Evolutionary conservation across 1,139 yeast species (phyloP), one percentile per base, ranked within the genome.

Genomic region (Pichia sp.): DNA sequence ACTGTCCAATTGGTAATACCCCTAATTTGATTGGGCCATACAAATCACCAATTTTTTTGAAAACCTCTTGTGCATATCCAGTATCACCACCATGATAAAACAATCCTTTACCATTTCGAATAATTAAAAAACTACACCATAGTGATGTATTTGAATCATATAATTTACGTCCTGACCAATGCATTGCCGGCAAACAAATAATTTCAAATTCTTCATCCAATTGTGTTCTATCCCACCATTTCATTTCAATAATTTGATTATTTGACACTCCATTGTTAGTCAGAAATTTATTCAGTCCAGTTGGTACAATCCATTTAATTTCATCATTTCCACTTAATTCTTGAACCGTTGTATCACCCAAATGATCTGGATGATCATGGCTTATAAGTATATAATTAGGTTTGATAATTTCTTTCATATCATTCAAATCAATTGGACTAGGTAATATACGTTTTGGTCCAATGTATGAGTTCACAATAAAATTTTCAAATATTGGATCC

Each of bases 121-220:
- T 72, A 13, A 91, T 67, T 56, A 91, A 65, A 63, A 84, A 91
- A 0, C 96, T 88, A 60, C 96, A 87, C 98, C 98, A 91, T 48
- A 91, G 70, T 0, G 96, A 80, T 36, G 74, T 72, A 67, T 91
- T 91, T 1, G 95, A 79, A 66, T 91, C 98, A 30, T 83, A 65
- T 31, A 91, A 69, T 46, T 79, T 78, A 44, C 96, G 70, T 0
- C 97, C 98, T 1, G 96, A 87, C 98, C 98, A 91, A 69, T 91
- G 98, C 97, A 91, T 91, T 0, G 97, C 89, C 0, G 98, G 98
- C 0, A 95, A 79, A 68, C 97, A 88, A 1, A 88, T 90, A 34
- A 91, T 73, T 59, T 87, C 91, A 72, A 86, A 89, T 27, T 76
- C 72, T 53, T 80, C 84, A 2, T 72, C 69, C 5, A 53, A 16